These are phyloP conservation scores for Paxillus ammoniavirescens DNA, from an alignment of 768 basidiomycete genomes.

Conservation along the genomic window DNA sequence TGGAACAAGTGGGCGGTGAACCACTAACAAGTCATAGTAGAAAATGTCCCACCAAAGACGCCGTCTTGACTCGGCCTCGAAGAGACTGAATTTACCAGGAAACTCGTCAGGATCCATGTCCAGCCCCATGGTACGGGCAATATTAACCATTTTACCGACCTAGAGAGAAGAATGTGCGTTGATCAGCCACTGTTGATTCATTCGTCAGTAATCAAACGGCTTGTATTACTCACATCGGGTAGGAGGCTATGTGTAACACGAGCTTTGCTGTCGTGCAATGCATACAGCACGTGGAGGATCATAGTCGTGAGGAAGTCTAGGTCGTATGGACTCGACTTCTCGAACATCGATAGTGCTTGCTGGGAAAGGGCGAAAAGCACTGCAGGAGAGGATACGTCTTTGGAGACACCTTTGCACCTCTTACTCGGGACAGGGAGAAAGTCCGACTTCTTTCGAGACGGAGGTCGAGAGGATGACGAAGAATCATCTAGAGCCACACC, in stretches of 20 bases:
- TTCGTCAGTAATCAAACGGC: constrained; percentile 23
- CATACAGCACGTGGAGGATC: constrained; percentile 53
- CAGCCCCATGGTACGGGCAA: constrained; percentile 64
- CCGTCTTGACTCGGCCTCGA: constrained; percentile 51
- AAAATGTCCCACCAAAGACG: constrained; percentile 79
- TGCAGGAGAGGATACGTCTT: constrained; percentile 33
- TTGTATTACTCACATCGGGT: constrained; percentile 24
- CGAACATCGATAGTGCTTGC: constrained; percentile 45
- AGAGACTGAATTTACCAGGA: constrained; percentile 44
- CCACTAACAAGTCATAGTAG: constrained; percentile 74
- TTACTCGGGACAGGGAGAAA: constrained; percentile 12
- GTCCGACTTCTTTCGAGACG: constrained; percentile 22
- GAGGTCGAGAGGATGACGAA: constrained; percentile 20
- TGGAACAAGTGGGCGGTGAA: neutral
- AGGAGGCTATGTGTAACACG: constrained; percentile 36
- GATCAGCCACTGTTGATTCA: constrained; percentile 14
- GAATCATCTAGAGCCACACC: constrained; percentile 16
- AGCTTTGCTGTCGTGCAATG: constrained; percentile 50
- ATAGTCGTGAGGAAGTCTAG: constrained; percentile 60
- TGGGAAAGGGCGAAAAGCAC: constrained; percentile 48
- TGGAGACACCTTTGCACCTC: constrained; percentile 28
- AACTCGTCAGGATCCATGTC: constrained; percentile 56
- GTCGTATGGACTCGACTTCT: constrained; percentile 44
- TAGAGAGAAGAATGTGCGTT: constrained; percentile 21
- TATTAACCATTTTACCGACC: constrained; percentile 70